Base-by-base conservation (phyloP, 257 asterid genomes). In the Primulina tabacum region DNA sequence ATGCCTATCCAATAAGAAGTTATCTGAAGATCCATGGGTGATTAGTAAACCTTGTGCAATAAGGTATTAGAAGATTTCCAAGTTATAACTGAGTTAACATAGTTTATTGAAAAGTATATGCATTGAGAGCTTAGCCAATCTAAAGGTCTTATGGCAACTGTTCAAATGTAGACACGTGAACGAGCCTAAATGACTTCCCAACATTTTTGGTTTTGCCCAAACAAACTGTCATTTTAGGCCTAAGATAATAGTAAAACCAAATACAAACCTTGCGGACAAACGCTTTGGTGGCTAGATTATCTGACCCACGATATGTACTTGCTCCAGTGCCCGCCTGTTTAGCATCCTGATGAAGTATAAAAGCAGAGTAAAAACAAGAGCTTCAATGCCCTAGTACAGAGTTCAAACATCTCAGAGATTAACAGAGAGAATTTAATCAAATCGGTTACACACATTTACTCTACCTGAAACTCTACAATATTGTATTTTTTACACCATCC, bases 251-350 rank as follows among this genome's bases (percentile, higher is more conserved):
- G 34, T 60, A 57, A 76, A 64, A 78, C 64, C 47, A 43, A 74
- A 66, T 26, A 73, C 65, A 76, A 73, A 90, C 97, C 98, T 93
- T 87, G 61, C 78, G 69, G 69, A 83, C 80, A 75, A 89, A 92
- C 60, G 85, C 81, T 78, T 87, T 84, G 43, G 76, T 70, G 29
- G 85, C 82, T 38, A 89, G 85, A 76, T 78, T 89, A 37, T 77
- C 80, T 29, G 85, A 72, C 72, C 77, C 67, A 21, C 75, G 66
- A 73, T 74, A 55, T 62, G 65, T 67, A 71, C 59, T 77, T 65
- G 75, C 73, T 70, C 80, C 88, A 67, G 34, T 32, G 26, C 60
- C 81, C 69, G 72, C 84, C 85, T 63, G 73, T 71, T 77, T 72
- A 68, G 81, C 62, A 74, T 62, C 79, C 85, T 75, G 84, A 63